These are phyloP conservation scores for Kwoniella mangroviensis DNA, from an alignment of 768 basidiomycete species.

Conservation along the genomic window DNA sequence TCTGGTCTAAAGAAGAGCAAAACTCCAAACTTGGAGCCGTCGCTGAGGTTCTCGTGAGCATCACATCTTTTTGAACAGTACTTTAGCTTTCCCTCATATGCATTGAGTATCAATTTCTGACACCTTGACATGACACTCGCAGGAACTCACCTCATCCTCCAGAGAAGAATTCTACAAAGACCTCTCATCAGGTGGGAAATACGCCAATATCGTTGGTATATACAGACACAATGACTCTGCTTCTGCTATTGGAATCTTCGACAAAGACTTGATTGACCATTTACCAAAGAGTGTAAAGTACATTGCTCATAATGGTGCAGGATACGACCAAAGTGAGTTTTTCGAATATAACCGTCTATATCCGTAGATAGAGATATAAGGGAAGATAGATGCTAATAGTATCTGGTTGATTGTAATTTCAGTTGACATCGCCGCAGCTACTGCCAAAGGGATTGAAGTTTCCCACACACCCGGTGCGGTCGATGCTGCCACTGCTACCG, in stretches of 20 bases:
- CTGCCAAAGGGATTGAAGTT: slow-evolving; percentile 63
- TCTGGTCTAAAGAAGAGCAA: slow-evolving; percentile 81
- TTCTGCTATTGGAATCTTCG: slow-evolving; percentile 71
- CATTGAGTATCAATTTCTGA: neutral
- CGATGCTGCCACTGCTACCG: slow-evolving; percentile 78
- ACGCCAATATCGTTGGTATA: slow-evolving; percentile 72
- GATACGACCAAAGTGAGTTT: slow-evolving; percentile 58
- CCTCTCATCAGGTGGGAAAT: slow-evolving; percentile 67
- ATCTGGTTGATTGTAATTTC: neutral
- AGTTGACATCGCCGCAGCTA: slow-evolving; percentile 75
- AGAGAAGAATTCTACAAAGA: slow-evolving; percentile 73
- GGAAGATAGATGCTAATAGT: no score
- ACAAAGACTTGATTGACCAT: slow-evolving; percentile 68
- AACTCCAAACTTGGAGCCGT: slow-evolving; percentile 68
- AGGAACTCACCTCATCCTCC: slow-evolving; percentile 67
- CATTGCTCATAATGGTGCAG: slow-evolving; percentile 33
- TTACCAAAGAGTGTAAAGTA: slow-evolving; percentile 26
- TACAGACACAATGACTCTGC: slow-evolving; percentile 73
- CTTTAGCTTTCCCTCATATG: neutral
- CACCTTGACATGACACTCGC: neutral
- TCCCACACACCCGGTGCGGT: slow-evolving; percentile 91
- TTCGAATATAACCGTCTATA: no score
- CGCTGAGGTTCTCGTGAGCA: slow-evolving; percentile 76
- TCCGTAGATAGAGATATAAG: no score
- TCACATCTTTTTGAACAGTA: neutral